Evolutionary conservation across 306 rosid species (phyloP).

Genomic region (Fragaria vesca): DNA sequence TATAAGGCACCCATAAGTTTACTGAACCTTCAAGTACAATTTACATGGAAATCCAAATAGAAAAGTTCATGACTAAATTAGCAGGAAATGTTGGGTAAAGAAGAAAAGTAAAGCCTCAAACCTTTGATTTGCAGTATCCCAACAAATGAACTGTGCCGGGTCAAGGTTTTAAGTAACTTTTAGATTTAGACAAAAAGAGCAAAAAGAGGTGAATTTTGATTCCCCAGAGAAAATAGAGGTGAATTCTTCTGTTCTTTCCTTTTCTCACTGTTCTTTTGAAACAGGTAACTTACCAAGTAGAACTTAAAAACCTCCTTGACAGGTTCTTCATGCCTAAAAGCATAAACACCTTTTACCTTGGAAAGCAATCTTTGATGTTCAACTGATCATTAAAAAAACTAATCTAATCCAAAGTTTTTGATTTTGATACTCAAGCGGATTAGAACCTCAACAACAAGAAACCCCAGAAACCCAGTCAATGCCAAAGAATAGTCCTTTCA

Average conservation of each 20-base stretch:
- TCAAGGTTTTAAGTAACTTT: too few relatives aligned
- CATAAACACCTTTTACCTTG: conserved; percentile 34
- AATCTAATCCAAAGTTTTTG: conserved; percentile 9
- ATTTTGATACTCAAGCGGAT: conserved; percentile 7
- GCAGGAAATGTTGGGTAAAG: conserved; percentile 4
- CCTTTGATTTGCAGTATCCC: neutral
- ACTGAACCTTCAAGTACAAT: neutral
- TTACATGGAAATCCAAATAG: conserved; percentile 1
- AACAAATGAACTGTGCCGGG: neutral
- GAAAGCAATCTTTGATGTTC: conserved; percentile 33
- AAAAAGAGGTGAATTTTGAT: conserved; percentile 3
- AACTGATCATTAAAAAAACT: conserved; percentile 19
- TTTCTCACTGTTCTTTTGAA: conserved; percentile 43
- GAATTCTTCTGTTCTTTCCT: conserved; percentile 25
- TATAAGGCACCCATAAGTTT: neutral
- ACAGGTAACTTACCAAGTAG: conserved; percentile 30
- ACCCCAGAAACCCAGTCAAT: conserved; percentile 37
- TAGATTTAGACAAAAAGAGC: too few relatives aligned
- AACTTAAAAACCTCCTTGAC: conserved; percentile 18
- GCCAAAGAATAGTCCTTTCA: conserved; percentile 8
- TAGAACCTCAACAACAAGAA: conserved; percentile 21
- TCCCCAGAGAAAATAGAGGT: neutral
- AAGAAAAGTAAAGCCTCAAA: conserved; percentile 15
- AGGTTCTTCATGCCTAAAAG: conserved; percentile 39
- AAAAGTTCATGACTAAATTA: neutral